Percentiles rank a stretch among this genome's conserved stretches.
Conservation (phyloP, 2,329 filamentous ascomycete genomes). For the Mariannaea sp. region DNA sequence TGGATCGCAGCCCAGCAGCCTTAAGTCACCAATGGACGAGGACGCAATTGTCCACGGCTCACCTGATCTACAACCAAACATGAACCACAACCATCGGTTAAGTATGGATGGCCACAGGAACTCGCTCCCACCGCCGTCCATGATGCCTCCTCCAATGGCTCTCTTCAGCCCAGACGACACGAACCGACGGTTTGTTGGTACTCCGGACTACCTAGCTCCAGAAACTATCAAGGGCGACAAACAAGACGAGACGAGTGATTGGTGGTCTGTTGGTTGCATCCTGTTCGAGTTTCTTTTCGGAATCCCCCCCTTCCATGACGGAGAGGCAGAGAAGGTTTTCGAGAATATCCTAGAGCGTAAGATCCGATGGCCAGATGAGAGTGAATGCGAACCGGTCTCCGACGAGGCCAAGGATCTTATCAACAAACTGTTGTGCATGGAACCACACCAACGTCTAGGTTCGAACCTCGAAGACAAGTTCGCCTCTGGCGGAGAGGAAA, state of each 20-base stretch:
- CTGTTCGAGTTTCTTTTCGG: constrained; percentile 96
- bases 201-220: constrained; percentile 93
- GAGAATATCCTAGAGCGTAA: constrained; percentile 90
- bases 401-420: constrained; percentile 92
- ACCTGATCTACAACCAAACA: constrained; percentile 68
- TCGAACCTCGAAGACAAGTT: constrained; percentile 85
- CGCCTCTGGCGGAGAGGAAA: constrained; percentile 84
- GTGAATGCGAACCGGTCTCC: constrained; percentile 74
- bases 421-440: constrained; percentile 84
- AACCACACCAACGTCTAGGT: constrained; percentile 81
- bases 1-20: constrained; percentile 49
- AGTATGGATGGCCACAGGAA: constrained; percentile 44
- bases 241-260: constrained; percentile 98
- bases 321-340: constrained; percentile 90
- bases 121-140: constrained; percentile 58
- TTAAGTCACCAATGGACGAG: constrained; percentile 72
- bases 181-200: constrained; percentile 91
- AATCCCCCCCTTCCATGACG: constrained; percentile 89
- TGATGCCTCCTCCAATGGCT: constrained; percentile 91
- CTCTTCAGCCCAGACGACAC: constrained; percentile 95
- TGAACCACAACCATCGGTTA: constrained; percentile 31
- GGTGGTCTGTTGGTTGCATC: constrained; percentile 99
- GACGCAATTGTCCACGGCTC: constrained; percentile 75
- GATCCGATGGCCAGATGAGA: constrained; percentile 90
- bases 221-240: constrained; percentile 95